Conservation (phyloP, 495 filamentous ascomycete species). For the Neurospora tetrasperma region DNA sequence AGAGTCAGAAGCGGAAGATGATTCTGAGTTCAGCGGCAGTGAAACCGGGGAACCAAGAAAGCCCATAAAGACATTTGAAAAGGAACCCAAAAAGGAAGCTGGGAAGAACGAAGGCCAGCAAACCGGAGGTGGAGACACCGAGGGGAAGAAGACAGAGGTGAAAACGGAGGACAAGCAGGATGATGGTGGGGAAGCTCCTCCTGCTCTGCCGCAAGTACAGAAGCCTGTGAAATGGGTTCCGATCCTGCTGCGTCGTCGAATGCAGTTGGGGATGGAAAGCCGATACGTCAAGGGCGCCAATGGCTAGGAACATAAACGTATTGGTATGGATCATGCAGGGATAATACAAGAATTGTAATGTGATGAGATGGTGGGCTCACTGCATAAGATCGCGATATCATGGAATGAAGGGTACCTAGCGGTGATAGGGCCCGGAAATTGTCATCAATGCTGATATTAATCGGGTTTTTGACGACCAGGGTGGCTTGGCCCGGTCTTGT, state of each 20-base stretch:
- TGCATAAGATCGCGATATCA: background rate
- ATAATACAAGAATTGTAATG: background rate
- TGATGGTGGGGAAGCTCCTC: background rate
- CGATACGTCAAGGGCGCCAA: slow-evolving; percentile 25
- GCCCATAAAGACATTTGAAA: background rate
- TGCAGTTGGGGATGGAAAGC: slow-evolving; percentile 32
- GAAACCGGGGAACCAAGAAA: background rate
- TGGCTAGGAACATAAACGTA: background rate
- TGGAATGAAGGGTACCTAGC: background rate
- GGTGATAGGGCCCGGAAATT: background rate
- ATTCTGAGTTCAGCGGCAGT: slow-evolving; percentile 10
- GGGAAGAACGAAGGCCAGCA: background rate
- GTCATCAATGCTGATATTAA: background rate
- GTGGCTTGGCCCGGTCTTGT: background rate
- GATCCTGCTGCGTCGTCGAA: slow-evolving; percentile 19
- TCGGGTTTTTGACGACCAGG: background rate
- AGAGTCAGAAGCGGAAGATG: slow-evolving; percentile 19
- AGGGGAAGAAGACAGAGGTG: background rate
- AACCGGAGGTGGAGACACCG: slow-evolving; percentile 11
- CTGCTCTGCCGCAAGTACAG: background rate
- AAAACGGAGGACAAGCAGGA: slow-evolving; percentile 4
- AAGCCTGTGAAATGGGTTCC: slow-evolving; percentile 16
- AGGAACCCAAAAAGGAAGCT: background rate
- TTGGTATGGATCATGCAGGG: background rate
- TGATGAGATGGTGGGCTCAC: background rate